These are phyloP conservation scores for Picea mariana DNA, from an alignment of 83 land plant genomes.

Conservation along the genomic window DNA sequence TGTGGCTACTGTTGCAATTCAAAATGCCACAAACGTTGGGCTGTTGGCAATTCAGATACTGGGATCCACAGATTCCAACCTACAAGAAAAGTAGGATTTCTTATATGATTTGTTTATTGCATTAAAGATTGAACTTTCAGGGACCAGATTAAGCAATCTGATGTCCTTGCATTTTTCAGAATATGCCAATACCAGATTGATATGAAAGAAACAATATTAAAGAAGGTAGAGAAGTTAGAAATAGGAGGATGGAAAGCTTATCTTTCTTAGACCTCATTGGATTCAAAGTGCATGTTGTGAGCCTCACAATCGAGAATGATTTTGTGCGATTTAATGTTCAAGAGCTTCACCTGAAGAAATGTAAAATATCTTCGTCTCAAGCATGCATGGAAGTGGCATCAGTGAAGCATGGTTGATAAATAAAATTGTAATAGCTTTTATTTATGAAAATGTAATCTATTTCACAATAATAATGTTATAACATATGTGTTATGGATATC, in stretches of 20 bases:
- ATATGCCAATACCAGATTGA: conserved; percentile 57
- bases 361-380: too few species aligned
- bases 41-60: conserved; percentile 84
- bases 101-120: neutral
- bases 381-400: too few species aligned
- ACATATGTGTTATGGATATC: too few species aligned
- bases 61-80: conserved; percentile 37
- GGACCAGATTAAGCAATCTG: neutral
- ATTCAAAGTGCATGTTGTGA: too few species aligned
- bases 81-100: conserved; percentile 43
- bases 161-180: conserved; percentile 29
- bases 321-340: too few species aligned
- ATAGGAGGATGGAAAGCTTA: conserved; percentile 73
- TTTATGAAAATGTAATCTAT: too few species aligned
- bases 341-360: too few species aligned
- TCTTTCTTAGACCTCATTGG: conserved; percentile 5
- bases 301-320: too few species aligned
- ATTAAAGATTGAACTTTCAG: neutral
- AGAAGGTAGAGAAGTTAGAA: conserved; percentile 71
- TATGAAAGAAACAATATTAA: conserved; percentile 57
- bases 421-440: too few species aligned
- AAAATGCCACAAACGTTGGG: conserved; percentile 94
- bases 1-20: conserved; percentile 94
- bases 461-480: too few species aligned
- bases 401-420: too few species aligned